Evolutionary conservation across 371 early-diverging fungal species (phyloP).

Genomic region (Blakeslea trispora): DNA sequence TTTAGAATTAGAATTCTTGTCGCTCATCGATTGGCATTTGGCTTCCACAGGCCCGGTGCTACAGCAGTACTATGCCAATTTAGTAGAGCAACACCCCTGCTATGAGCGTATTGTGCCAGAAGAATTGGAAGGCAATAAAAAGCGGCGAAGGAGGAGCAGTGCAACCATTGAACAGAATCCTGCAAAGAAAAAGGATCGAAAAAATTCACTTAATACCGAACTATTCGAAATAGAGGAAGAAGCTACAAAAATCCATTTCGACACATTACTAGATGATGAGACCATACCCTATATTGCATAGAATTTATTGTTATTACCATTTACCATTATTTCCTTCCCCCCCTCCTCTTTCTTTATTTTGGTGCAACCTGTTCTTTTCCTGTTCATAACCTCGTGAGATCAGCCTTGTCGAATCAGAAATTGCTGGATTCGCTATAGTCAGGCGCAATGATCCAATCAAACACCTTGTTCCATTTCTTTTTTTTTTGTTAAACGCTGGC

Average conservation of each 20-base stretch:
- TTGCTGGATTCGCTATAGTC: background rate
- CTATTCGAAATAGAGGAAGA: conserved; percentile 33
- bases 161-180: conserved; percentile 4
- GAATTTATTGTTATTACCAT: background rate
- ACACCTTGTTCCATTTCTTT: too few relatives aligned
- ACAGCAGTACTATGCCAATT: conserved; percentile 84
- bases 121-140: conserved; percentile 9
- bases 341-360: conserved; percentile 1
- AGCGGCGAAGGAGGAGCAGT: conserved; percentile 30
- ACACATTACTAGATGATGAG: conserved; percentile 37
- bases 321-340: background rate
- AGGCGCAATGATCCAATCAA: background rate
- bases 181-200: conserved; percentile 11
- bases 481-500: conserved; percentile 11
- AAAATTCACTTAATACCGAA: conserved; percentile 12
- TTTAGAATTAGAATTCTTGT: conserved; percentile 91
- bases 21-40: conserved; percentile 88
- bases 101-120: conserved; percentile 27
- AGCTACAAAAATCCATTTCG: conserved; percentile 43
- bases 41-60: conserved; percentile 72
- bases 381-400: conserved; percentile 15
- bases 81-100: conserved; percentile 73
- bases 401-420: conserved; percentile 13
- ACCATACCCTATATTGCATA: conserved; percentile 54
- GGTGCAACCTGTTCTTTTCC: conserved; percentile 1